Evolutionary conservation across 2,329 filamentous ascomycete genomes (phyloP).

Genomic region (Botrytis sinoallii): DNA sequence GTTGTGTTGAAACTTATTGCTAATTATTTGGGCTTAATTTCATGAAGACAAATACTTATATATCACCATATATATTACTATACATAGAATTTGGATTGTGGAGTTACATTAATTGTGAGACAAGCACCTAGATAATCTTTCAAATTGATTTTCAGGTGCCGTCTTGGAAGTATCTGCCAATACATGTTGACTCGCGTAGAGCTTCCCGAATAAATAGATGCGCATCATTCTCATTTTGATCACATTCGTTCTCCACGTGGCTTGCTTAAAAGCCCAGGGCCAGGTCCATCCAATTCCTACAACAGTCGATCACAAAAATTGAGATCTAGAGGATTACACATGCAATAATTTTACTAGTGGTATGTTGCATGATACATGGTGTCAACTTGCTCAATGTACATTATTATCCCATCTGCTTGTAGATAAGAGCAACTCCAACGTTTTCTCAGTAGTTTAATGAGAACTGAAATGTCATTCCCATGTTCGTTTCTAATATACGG

Average conservation of each 20-base stretch:
- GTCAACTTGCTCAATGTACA: not conserved
- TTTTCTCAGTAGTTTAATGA: not conserved
- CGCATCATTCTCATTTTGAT: not conserved
- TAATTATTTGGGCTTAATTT: not conserved
- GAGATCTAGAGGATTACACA: not conserved
- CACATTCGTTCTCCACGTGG: not conserved
- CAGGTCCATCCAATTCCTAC: not conserved
- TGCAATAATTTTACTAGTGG: not conserved
- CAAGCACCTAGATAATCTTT: rapidly evolving
- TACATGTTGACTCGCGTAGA: not conserved
- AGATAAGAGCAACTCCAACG: no score
- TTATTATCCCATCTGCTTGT: not conserved
- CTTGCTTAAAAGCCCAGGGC: not conserved
- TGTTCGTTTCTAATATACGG: not conserved
- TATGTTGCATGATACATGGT: not conserved
- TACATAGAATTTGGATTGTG: not conserved
- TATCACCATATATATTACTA: not conserved
- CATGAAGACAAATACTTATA: not conserved
- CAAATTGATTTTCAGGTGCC: not conserved
- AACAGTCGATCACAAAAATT: not conserved
- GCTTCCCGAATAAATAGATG: not conserved
- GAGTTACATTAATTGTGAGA: not conserved
- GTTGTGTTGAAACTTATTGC: not conserved
- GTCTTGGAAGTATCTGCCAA: not conserved
- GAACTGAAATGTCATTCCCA: not conserved